Percentiles rank a stretch among this genome's conserved stretches.
phyloP scores from a whole-genome alignment of 1,139 yeast genomes.

The Kodamaea fungicola region DNA sequence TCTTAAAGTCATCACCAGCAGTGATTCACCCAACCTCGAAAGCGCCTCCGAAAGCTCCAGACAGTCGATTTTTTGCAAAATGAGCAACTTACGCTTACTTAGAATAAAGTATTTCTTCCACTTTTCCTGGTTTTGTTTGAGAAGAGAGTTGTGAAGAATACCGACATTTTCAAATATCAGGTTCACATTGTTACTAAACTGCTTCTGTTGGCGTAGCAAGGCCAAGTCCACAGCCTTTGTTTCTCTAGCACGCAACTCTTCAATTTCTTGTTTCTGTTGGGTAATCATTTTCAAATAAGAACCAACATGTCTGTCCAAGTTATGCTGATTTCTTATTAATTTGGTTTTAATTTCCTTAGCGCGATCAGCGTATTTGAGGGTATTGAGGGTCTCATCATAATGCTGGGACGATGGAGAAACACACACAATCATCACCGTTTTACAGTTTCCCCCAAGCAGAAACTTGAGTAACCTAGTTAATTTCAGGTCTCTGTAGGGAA shows the following conservation, averaged over 20 bases:
- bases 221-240: slow-evolving; percentile 34
- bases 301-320: slow-evolving; percentile 81
- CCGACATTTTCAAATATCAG: slow-evolving; percentile 40
- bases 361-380: slow-evolving; percentile 84
- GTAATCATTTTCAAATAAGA: slow-evolving; percentile 83
- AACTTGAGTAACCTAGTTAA: slow-evolving; percentile 80
- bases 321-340: slow-evolving; percentile 68
- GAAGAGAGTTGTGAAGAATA: slow-evolving; percentile 33
- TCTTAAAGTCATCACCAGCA: slow-evolving; percentile 3
- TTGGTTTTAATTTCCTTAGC: slow-evolving; percentile 90
- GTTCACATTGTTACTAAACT: slow-evolving; percentile 33
- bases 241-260: slow-evolving; percentile 61
- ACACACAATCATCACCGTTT: slow-evolving; percentile 94
- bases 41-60: slow-evolving; percentile 9
- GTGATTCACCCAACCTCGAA: background rate
- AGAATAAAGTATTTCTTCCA: slow-evolving; percentile 48
- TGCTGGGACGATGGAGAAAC: slow-evolving; percentile 82
- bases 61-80: slow-evolving; percentile 39
- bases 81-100: slow-evolving; percentile 55
- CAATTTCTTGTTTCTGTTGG: slow-evolving; percentile 76
- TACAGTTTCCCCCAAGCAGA: slow-evolving; percentile 92
- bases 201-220: slow-evolving; percentile 24
- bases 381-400: slow-evolving; percentile 88
- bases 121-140: slow-evolving; percentile 42
- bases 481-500: slow-evolving; percentile 89